Evolutionary conservation across 352 stramenopile genomes (phyloP), one percentile per base, ranked within the genome.

Genomic region (Globisporangium paddicum): DNA sequence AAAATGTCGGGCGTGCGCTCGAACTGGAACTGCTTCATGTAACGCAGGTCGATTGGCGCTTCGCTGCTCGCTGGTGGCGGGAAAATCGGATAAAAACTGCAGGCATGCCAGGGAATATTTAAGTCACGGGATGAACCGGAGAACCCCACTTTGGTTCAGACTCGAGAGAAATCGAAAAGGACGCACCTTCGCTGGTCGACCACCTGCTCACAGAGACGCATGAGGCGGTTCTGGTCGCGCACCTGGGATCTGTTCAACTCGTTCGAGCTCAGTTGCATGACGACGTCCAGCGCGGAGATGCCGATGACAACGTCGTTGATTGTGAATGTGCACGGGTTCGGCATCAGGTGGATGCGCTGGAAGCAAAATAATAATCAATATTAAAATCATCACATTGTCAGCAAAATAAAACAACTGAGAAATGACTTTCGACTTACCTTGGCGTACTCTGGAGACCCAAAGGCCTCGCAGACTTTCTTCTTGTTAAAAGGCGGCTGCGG

Each of bases 291-390:
- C 0, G 92, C 86, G 8, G 93, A 97, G 30, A 97, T 82, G 44
- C 92, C 95, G 56, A 99, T 88, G 14, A 96, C 73, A 14, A 98
- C 64, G 50, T 93, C 96, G 66, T 99, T 98, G 59, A 99, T 90
- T 51, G 83, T 79, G 49, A 99, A 94, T 21, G 93, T 98, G 60
- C 85, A 96, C 8, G 97, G 97, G 66, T 99, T 99, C 1, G 96
- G 86, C 64, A 98, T 88, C 63, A 96, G 94, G 66, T 98, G 90
- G 7, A 99, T 83, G 21, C 96, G 84, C 72, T 91, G n/a, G n/a
- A n/a, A n/a, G n/a, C n/a, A n/a, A n/a, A n/a, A n/a, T n/a, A n/a
- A n/a, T n/a, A n/a, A n/a, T n/a, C n/a, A n/a, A n/a, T n/a, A n/a
- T n/a, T n/a, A n/a, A n/a, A n/a, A n/a, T n/a, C n/a, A n/a, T n/a